phyloP scores from a whole-genome alignment of 768 basidiomycete genomes.

The Suillus sp. region DNA sequence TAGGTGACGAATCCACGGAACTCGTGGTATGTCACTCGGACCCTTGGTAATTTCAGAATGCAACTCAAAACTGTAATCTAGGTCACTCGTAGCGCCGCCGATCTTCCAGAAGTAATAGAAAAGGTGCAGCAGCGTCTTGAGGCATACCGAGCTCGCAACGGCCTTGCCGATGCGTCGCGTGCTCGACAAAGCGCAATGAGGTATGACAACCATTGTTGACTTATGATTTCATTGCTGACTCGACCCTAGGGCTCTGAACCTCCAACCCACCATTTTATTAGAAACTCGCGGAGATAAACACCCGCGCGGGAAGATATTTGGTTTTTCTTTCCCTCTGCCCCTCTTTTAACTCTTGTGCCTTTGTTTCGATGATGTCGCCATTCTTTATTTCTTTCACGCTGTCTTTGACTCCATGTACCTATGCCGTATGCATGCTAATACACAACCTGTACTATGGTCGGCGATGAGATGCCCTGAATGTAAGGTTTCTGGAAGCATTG shows the following conservation, averaged over 20 bases:
- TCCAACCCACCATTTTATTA: slow-evolving; percentile 31
- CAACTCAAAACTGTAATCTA: slow-evolving; percentile 12
- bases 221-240: slow-evolving; percentile 11
- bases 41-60: neutral
- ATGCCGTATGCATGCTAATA: slow-evolving; percentile 7
- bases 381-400: neutral
- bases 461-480: neutral
- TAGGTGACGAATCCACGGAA: slow-evolving; percentile 42
- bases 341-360: slow-evolving; percentile 24
- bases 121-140: slow-evolving; percentile 31
- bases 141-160: slow-evolving; percentile 23
- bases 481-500: neutral
- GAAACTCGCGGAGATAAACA: slow-evolving; percentile 16
- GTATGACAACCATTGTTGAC: slow-evolving; percentile 16
- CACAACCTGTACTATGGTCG: neutral
- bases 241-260: slow-evolving; percentile 24
- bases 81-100: slow-evolving; percentile 31
- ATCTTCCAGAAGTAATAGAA: slow-evolving; percentile 38
- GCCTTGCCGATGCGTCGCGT: slow-evolving; percentile 22
- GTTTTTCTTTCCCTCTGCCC: slow-evolving; percentile 18
- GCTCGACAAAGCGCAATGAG: slow-evolving; percentile 26
- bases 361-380: neutral
- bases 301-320: slow-evolving; percentile 16
- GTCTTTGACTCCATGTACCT: slow-evolving; percentile 13
- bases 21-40: slow-evolving; percentile 18